Percentiles rank a stretch among this genome's conserved stretches.
Evolutionary conservation across 352 stramenopile species (phyloP).

Genomic region (Globisporangium splendens): DNA sequence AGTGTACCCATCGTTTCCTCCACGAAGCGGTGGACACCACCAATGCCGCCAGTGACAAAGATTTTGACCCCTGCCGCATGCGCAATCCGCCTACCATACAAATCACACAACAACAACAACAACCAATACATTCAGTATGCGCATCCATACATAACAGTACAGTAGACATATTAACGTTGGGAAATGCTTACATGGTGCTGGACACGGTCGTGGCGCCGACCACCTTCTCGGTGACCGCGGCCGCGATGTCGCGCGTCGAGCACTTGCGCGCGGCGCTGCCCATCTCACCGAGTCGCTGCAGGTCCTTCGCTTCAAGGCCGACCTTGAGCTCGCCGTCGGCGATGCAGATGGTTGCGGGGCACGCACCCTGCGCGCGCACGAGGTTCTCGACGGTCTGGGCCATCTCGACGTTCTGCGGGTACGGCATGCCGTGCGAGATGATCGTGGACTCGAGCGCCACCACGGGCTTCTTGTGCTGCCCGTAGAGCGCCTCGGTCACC

Average conservation of each 20-base stretch:
- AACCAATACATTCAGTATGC: neutral
- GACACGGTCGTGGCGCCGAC: constrained; percentile 95
- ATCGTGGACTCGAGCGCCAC: constrained; percentile 99
- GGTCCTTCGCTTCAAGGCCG: constrained; percentile 51
- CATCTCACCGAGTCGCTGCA: constrained; percentile 63
- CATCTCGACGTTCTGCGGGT: constrained; percentile 95
- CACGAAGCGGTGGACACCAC: constrained; percentile 95
- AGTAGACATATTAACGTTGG: neutral
- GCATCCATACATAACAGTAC: neutral
- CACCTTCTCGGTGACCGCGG: constrained; percentile 68
- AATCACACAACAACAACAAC: neutral
- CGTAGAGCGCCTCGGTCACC: constrained; percentile 48
- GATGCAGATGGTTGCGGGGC: constrained; percentile 97
- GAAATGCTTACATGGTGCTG: constrained; percentile 87
- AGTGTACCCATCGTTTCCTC: constrained; percentile 87
- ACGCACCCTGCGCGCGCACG: constrained; percentile 80
- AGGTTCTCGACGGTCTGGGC: constrained; percentile 89
- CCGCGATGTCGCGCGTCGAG: constrained; percentile 82
- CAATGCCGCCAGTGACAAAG: constrained; percentile 97
- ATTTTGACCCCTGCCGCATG: constrained; percentile 93
- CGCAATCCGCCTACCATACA: constrained; percentile 75
- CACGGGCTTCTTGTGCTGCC: constrained; percentile 43
- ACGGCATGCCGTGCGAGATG: constrained; percentile 98
- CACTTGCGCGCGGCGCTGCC: constrained; percentile 64
- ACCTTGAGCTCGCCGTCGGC: constrained; percentile 88